Conservation (phyloP, 2,329 filamentous ascomycete genomes). For the Clarireedia paspali region DNA sequence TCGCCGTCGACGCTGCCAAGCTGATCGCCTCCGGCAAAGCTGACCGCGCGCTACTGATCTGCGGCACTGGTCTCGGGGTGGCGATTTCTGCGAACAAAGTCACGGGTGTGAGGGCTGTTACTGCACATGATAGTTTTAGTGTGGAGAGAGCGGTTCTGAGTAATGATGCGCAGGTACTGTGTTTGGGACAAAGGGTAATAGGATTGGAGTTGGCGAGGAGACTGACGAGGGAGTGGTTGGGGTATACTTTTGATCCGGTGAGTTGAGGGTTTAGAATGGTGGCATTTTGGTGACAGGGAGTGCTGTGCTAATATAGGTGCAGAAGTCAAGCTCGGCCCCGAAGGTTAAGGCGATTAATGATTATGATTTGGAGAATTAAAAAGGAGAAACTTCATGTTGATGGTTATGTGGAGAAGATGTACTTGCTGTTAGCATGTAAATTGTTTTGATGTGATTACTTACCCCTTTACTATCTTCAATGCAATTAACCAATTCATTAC, state of each 20-base stretch:
- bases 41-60: conserved; percentile 75
- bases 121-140: conserved; percentile 78
- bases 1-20: conserved; percentile 62
- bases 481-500: too few species aligned
- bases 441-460: too few species aligned
- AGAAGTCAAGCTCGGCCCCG: conserved; percentile 16
- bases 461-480: too few species aligned
- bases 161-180: conserved; percentile 82
- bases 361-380: conserved; percentile 19
- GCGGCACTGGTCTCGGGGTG: conserved; percentile 79
- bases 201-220: conserved; percentile 73
- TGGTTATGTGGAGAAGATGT: not conserved
- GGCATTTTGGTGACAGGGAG: not conserved
- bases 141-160: conserved; percentile 74
- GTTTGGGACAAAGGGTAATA: conserved; percentile 77
- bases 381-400: too few species aligned
- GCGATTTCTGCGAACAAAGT: conserved; percentile 89
- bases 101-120: conserved; percentile 76
- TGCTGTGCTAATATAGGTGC: conserved; percentile 9
- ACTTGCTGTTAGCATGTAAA: too few species aligned
- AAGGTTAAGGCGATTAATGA: conserved; percentile 24
- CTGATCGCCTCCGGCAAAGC: conserved; percentile 55
- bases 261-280: conserved; percentile 33
- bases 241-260: conserved; percentile 68
- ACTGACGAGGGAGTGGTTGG: conserved; percentile 74